A percentile compares a stretch with the other conserved stretches of the same genome.
Evolutionary conservation across 768 basidiomycete species (phyloP).

Genomic region (Mycena capillaripes): DNA sequence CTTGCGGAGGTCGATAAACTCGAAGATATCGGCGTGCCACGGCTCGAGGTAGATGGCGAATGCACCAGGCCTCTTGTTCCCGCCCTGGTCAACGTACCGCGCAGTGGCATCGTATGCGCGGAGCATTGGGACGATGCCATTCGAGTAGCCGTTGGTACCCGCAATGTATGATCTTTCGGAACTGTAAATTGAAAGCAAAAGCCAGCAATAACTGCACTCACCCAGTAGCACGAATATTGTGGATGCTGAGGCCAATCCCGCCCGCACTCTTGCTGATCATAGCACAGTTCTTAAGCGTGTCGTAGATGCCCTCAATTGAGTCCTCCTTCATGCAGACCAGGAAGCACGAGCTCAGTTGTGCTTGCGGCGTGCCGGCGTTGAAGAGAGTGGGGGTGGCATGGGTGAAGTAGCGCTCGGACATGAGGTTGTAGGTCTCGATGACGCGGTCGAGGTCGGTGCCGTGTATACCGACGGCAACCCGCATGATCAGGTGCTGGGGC

Average conservation of each 20-base stretch:
- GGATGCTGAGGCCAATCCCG: conserved; percentile 96
- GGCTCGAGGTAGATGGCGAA: conserved; percentile 99
- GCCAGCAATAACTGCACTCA: conserved; percentile 50
- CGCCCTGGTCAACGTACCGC: conserved; percentile 98
- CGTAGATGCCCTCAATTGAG: conserved; percentile 99
- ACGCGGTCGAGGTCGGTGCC: conserved; percentile 90
- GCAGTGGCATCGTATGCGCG: conserved; percentile 98
- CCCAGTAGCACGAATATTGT: conserved; percentile 97
- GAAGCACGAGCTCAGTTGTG: conserved; percentile 98
- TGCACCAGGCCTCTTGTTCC: conserved; percentile 98
- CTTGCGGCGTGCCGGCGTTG: conserved; percentile 96
- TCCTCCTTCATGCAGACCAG: conserved; percentile 99
- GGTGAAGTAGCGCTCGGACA: conserved; percentile 99
- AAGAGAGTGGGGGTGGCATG: conserved; percentile 98
- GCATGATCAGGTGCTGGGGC: conserved; percentile 99
- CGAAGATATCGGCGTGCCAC: conserved; percentile 98
- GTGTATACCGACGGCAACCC: conserved; percentile 98
- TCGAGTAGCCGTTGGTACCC: conserved; percentile 98
- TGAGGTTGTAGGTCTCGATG: conserved; percentile 93
- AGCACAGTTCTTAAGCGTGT: conserved; percentile 97
- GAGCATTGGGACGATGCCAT: conserved; percentile 99
- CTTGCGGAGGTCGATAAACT: conserved; percentile 97
- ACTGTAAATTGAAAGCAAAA: not conserved
- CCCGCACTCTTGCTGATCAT: conserved; percentile 99
- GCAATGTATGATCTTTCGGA: conserved; percentile 91